Evolutionary conservation across 441 rosid species (phyloP).

Genomic region (Sinapis alba): DNA sequence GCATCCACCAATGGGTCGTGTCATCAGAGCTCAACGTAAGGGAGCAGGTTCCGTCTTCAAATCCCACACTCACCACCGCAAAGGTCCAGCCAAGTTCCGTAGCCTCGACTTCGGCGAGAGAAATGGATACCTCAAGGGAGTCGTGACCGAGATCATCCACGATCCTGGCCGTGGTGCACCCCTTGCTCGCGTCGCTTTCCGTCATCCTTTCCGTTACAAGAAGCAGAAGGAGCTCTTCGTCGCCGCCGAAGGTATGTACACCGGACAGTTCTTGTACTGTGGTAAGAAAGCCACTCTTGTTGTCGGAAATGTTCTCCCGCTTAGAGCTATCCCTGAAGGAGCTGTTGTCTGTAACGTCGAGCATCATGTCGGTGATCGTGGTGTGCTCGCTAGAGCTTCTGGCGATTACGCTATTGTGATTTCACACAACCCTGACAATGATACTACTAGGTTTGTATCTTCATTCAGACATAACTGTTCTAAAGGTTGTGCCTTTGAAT

Average conservation of each 20-base stretch:
- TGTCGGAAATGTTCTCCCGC: constrained; percentile 66
- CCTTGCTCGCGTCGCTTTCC: constrained; percentile 58
- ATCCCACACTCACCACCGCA: constrained; percentile 80
- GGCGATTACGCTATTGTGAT: constrained; percentile 70
- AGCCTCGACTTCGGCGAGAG: constrained; percentile 72
- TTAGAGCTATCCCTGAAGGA: constrained; percentile 71
- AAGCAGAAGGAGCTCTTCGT: constrained; percentile 79
- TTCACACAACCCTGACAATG: constrained; percentile 70
- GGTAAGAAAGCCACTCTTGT: constrained; percentile 66
- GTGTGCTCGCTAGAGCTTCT: constrained; percentile 59
- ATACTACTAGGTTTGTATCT: constrained; percentile 52
- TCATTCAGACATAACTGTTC: background rate
- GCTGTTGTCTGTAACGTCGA: constrained; percentile 74
- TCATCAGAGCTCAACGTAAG: constrained; percentile 74
- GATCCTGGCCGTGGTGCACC: constrained; percentile 83
- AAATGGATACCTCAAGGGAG: constrained; percentile 71
- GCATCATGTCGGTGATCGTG: constrained; percentile 75
- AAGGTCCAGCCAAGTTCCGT: constrained; percentile 78
- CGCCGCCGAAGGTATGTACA: constrained; percentile 72
- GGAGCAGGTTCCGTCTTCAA: constrained; percentile 81
- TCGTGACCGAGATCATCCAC: constrained; percentile 63
- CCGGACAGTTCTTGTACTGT: constrained; percentile 72
- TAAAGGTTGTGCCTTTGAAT: too few species aligned
- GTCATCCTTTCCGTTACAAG: constrained; percentile 73
- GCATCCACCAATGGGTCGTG: constrained; percentile 57